Evolutionary conservation across 2,329 filamentous ascomycete genomes (phyloP).

Genomic region (Sphaerostilbella broomeana): DNA sequence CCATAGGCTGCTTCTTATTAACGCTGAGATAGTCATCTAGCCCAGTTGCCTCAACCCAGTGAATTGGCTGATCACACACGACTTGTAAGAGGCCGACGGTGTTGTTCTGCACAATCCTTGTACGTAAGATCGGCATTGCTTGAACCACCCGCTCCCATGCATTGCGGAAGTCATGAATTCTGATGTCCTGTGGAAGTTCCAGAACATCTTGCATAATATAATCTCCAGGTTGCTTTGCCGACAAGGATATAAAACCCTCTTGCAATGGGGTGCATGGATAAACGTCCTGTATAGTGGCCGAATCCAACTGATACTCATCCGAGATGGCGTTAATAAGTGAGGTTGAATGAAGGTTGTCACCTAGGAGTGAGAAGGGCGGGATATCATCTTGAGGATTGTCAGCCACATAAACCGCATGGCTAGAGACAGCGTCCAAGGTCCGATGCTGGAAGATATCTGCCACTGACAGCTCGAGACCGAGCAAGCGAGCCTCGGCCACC

Average conservation of each 20-base stretch:
- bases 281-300: slow-evolving; percentile 23
- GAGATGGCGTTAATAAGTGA: neutral
- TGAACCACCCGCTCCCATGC: slow-evolving; percentile 14
- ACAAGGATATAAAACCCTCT: slow-evolving; percentile 29
- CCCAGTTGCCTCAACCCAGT: slow-evolving; percentile 2
- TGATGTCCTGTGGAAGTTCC: slow-evolving; percentile 11
- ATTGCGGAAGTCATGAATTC: slow-evolving; percentile 4
- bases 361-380: slow-evolving; percentile 10
- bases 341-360: neutral
- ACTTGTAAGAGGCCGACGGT: slow-evolving; percentile 37
- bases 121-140: slow-evolving; percentile 32
- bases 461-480: slow-evolving; percentile 7
- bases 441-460: slow-evolving; percentile 12
- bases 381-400: slow-evolving; percentile 1
- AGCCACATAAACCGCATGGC: too few species aligned
- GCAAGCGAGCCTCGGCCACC: slow-evolving; percentile 28
- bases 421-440: slow-evolving; percentile 6
- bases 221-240: slow-evolving; percentile 17
- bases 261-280: slow-evolving; percentile 33
- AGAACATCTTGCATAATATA: slow-evolving; percentile 17
- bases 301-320: neutral
- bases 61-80: slow-evolving; percentile 32
- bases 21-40: slow-evolving; percentile 5
- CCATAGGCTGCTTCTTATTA: slow-evolving; percentile 1
- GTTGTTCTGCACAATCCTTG: slow-evolving; percentile 38